These are phyloP conservation scores for Solanum chmielewskii DNA, from an alignment of 257 asterid species.

Conservation along the genomic window DNA sequence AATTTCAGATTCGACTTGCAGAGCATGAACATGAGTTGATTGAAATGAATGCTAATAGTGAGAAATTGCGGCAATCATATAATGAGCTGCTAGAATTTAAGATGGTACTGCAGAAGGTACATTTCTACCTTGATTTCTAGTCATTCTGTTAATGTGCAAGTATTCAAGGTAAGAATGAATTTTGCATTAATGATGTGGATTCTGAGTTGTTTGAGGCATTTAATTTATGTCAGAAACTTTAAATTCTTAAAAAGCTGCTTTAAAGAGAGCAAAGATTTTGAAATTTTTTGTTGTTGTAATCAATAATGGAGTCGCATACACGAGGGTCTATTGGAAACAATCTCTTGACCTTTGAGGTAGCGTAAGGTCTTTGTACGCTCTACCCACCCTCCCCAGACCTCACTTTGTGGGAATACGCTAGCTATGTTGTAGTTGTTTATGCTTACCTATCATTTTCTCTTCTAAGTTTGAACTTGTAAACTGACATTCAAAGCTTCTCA, in stretches of 20 bases:
- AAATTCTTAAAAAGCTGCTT: neutral
- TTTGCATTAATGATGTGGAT: neutral
- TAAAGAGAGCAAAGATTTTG: neutral
- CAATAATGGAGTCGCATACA: neutral
- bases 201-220: neutral
- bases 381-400: neutral
- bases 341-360: neutral
- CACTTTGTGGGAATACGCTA: neutral
- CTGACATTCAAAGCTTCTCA: neutral
- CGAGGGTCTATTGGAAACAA: neutral
- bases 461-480: neutral
- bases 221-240: neutral
- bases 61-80: constrained; percentile 73
- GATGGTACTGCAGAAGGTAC: constrained; percentile 92
- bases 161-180: neutral
- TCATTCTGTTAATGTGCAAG: neutral
- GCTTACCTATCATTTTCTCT: neutral
- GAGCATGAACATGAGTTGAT: constrained; percentile 93
- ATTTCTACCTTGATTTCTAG: neutral
- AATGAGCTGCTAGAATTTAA: constrained; percentile 95
- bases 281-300: neutral
- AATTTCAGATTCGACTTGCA: constrained; percentile 53
- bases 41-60: constrained; percentile 88
- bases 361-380: neutral
- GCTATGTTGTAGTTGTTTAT: neutral